These are phyloP conservation scores for Crithidia fasciculata DNA, from an alignment of 208 protist species.

Conservation along the genomic window DNA sequence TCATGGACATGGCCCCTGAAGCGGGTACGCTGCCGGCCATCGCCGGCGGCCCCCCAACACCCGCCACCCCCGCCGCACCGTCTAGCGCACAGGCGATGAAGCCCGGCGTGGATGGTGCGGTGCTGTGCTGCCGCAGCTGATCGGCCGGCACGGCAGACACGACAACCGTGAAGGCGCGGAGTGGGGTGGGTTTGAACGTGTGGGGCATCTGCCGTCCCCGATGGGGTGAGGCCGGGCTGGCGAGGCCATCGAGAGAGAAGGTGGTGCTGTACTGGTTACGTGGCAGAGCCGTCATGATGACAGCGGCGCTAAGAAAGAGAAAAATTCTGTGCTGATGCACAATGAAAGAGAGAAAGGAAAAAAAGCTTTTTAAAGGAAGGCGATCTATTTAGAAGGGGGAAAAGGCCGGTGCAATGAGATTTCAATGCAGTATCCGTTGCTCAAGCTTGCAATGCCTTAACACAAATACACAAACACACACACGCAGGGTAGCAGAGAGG, in stretches of 20 bases:
- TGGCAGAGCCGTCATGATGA: conserved; percentile 16
- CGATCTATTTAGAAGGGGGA: not conserved
- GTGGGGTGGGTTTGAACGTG: conserved; percentile 22
- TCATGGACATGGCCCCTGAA: too few species aligned
- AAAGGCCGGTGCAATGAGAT: not conserved
- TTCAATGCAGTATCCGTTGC: too few species aligned
- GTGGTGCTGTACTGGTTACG: conserved; percentile 10
- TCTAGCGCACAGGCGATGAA: conserved; percentile 7
- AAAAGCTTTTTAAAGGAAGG: not conserved
- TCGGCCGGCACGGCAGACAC: conserved; percentile 42
- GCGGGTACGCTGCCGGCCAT: conserved; percentile 19
- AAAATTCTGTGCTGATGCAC: not conserved
- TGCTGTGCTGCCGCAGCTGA: conserved; percentile 21
- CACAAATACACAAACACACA: too few species aligned
- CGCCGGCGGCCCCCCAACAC: not conserved
- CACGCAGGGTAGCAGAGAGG: too few species aligned
- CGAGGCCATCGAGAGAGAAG: conserved; percentile 21
- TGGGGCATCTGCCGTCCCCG: not conserved
- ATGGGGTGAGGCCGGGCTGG: conserved; percentile 1
- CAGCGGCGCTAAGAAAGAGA: not conserved
- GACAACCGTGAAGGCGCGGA: conserved; percentile 33
- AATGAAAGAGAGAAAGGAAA: conserved; percentile 17
- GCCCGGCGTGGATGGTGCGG: not conserved
- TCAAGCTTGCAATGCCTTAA: too few species aligned
- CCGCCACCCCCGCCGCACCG: conserved; percentile 8